Percentiles rank a stretch among this genome's conserved stretches.
Evolutionary conservation across 345 rosid species (phyloP).

Genomic region (Pistacia integerrima): DNA sequence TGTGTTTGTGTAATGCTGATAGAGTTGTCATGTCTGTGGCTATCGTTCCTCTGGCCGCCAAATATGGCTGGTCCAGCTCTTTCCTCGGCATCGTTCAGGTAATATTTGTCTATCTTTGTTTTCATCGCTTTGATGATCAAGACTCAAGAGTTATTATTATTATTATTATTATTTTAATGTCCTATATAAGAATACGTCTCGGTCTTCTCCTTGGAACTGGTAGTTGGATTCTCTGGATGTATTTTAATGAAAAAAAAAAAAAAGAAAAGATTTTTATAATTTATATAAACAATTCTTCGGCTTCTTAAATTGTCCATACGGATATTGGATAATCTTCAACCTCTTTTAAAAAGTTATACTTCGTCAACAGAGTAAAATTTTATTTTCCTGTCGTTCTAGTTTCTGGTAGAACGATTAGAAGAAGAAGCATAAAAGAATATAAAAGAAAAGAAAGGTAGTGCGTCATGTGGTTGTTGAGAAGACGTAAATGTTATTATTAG

Average conservation of each 20-base stretch:
- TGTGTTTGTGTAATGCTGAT: constrained; percentile 96
- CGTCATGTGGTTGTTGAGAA: neutral
- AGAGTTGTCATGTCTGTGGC: constrained; percentile 93
- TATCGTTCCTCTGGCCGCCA: constrained; percentile 85
- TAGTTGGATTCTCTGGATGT: neutral
- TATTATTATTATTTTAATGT: neutral
- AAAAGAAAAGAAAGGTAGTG: neutral
- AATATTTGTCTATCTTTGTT: neutral
- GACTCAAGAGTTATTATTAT: neutral
- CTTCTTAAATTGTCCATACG: too few relatives aligned
- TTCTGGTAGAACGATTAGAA: neutral
- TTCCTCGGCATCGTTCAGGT: constrained; percentile 97
- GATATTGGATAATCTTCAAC: neutral
- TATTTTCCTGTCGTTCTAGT: neutral
- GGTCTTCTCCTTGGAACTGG: neutral
- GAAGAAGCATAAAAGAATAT: too few relatives aligned
- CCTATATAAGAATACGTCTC: too few relatives aligned
- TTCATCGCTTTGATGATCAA: neutral
- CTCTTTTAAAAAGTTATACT: too few relatives aligned
- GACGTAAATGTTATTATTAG: neutral
- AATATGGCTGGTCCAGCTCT: constrained; percentile 83
- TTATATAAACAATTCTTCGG: neutral
- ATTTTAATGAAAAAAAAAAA: neutral
- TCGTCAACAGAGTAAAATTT: neutral
- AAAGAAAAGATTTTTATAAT: neutral